These are phyloP conservation scores for Ailanthus altissimus DNA, from an alignment of 345 rosid species.

Conservation along the genomic window DNA sequence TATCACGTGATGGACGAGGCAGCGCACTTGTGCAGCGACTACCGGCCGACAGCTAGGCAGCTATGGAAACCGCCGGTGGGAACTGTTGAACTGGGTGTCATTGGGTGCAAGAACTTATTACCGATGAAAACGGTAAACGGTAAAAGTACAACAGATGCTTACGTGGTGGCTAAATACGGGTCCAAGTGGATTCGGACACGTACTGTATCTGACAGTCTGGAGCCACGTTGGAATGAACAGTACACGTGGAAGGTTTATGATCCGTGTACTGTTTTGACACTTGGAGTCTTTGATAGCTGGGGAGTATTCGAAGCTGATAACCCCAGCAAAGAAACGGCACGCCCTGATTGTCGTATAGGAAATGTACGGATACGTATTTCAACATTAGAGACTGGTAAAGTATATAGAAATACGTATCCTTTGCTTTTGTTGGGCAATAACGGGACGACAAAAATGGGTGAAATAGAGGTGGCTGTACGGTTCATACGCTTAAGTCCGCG, in stretches of 20 bases:
- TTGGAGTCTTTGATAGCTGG: constrained; percentile 81
- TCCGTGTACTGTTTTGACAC: constrained; percentile 74
- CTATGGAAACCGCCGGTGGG: constrained; percentile 88
- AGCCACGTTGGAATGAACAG: constrained; percentile 94
- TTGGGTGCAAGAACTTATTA: constrained; percentile 70
- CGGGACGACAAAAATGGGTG: constrained; percentile 75
- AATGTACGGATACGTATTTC: constrained; percentile 79
- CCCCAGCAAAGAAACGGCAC: constrained; percentile 39
- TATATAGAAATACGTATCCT: constrained; percentile 67
- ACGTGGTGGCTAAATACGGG: constrained; percentile 84
- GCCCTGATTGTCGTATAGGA: constrained; percentile 67
- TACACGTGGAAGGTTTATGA: constrained; percentile 89
- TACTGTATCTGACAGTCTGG: constrained; percentile 64
- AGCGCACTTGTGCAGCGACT: constrained; percentile 83
- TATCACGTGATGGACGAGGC: constrained; percentile 97
- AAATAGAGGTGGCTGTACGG: constrained; percentile 69
- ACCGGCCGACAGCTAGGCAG: constrained; percentile 87
- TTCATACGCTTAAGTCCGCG: constrained; percentile 64
- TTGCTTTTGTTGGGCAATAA: constrained; percentile 49
- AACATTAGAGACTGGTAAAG: constrained; percentile 61
- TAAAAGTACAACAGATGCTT: constrained; percentile 73
- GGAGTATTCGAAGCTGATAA: constrained; percentile 47
- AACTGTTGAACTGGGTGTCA: constrained; percentile 72
- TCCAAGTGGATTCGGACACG: constrained; percentile 92
- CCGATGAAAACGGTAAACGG: constrained; percentile 75